Base-by-base conservation (phyloP, 352 stramenopile genomes). In the Achlya hypogyna region DNA sequence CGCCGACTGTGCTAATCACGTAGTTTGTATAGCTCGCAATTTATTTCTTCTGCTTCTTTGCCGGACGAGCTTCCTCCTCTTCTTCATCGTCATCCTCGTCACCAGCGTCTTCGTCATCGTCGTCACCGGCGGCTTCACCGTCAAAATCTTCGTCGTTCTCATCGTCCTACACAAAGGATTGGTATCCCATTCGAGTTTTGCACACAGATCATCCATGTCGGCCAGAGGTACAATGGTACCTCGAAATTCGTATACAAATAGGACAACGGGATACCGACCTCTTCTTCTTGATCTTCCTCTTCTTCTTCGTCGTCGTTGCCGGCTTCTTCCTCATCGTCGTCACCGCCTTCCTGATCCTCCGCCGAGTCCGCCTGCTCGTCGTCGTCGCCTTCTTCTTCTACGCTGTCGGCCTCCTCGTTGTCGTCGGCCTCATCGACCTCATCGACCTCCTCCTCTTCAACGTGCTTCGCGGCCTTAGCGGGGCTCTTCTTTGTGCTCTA, bases 11-110 rank as follows among this genome's bases (percentile, higher is more conserved):
- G n/a, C n/a, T n/a, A n/a, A n/a, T n/a, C n/a, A n/a, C n/a, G n/a
- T n/a, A n/a, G n/a, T n/a, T 56, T 20, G 49, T 56, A 56, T 56
- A 56, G 20, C 49, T 45, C 2, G 25, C 49, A 10, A 38, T 56
- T 56, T 67, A 67, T 58, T 67, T 67, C 60, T 67, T 67, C 51
- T 67, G 60, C 60, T 67, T 67, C 60, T 67, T 67, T 49, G 60
- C n/a, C 43, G 60, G 60, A 28, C 38, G 60, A 49, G 40, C 40
- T 16, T n/a, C n/a, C 2, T 64, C 54, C 35, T 67, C 60, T 34
- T 54, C 59, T 12, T 59, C 60, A 34, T 67, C 60, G 6, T 67
- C 60, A 18, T 67, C 38, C 16, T 67, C 60, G 14, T 67, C 42
- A 5, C 51, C 40, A 22, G 43, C 60, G 9, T 67, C 60, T 16